Conservation (phyloP, 2,329 filamentous ascomycete species). For the Macrophomina phaseolina region DNA sequence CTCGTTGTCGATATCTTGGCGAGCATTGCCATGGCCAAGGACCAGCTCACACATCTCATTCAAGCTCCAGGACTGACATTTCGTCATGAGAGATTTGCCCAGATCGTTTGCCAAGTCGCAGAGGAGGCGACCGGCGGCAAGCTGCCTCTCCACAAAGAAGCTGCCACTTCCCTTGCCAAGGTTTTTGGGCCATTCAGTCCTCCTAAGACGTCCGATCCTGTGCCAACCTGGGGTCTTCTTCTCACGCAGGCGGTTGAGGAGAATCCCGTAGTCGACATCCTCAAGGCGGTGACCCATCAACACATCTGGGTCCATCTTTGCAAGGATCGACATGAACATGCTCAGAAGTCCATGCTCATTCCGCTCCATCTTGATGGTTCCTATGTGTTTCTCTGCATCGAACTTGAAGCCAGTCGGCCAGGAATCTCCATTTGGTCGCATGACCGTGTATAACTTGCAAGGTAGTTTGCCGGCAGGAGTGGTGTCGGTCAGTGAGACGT, state of each 20-base stretch:
- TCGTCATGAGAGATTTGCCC: constrained; percentile 94
- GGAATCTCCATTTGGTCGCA: constrained; percentile 75
- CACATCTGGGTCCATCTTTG: constrained; percentile 89
- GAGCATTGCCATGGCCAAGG: constrained; percentile 71
- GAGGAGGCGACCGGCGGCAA: constrained; percentile 85
- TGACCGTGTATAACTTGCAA: constrained; percentile 88
- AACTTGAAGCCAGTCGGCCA: constrained; percentile 90
- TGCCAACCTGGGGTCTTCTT: constrained; percentile 96
- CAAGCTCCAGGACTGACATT: constrained; percentile 97
- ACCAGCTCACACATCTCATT: constrained; percentile 97
- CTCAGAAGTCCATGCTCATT: constrained; percentile 84
- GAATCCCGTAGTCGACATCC: constrained; percentile 91
- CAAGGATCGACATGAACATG: constrained; percentile 87
- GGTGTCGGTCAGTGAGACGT: constrained; percentile 84
- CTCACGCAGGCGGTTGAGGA: constrained; percentile 84
- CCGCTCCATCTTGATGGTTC: constrained; percentile 79
- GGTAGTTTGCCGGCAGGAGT: constrained; percentile 87
- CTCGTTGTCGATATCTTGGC: constrained; percentile 89
- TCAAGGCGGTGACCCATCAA: constrained; percentile 95
- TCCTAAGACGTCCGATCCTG: constrained; percentile 83
- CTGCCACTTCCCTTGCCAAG: constrained; percentile 86
- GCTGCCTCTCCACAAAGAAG: constrained; percentile 89
- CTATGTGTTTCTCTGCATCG: constrained; percentile 74
- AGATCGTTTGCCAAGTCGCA: constrained; percentile 96
- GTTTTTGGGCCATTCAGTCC: constrained; percentile 83